phyloP scores from a whole-genome alignment of 177 flowering plant genomes.

The Telopea speciosissima region DNA sequence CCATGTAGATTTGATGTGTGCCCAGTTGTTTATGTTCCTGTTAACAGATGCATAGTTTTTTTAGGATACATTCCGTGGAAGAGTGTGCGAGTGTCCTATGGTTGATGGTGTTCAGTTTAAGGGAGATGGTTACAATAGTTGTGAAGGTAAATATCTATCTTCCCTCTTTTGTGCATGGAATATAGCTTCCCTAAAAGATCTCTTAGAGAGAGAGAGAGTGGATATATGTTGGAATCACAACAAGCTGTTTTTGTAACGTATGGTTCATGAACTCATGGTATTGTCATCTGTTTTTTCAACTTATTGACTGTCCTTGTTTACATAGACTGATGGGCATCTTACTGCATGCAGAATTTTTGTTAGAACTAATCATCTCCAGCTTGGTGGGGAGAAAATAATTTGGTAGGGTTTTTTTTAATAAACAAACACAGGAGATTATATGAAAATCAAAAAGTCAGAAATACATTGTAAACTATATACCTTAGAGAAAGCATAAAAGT shows the following conservation, averaged over 20 bases:
- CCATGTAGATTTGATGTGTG: background rate
- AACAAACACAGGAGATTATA: background rate
- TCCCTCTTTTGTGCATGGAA: background rate
- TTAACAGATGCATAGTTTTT: slow-evolving; percentile 1
- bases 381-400: background rate
- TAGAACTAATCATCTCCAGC: background rate
- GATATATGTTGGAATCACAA: no score
- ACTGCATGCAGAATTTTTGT: background rate
- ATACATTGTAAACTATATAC: background rate
- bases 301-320: no score
- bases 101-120: slow-evolving; percentile 81
- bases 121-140: slow-evolving; percentile 87
- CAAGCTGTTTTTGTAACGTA: no score
- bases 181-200: background rate
- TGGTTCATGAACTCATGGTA: no score
- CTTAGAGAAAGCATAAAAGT: no score
- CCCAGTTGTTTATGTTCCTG: slow-evolving; percentile 5
- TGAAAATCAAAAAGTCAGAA: no score
- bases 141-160: slow-evolving; percentile 45
- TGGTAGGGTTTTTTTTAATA: background rate
- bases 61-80: slow-evolving; percentile 92
- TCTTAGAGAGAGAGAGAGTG: background rate
- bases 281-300: no score
- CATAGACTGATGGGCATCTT: no score
- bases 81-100: slow-evolving; percentile 82